Conservation (phyloP, 2,329 filamentous ascomycete species). For the Hypoxylon sp. region DNA sequence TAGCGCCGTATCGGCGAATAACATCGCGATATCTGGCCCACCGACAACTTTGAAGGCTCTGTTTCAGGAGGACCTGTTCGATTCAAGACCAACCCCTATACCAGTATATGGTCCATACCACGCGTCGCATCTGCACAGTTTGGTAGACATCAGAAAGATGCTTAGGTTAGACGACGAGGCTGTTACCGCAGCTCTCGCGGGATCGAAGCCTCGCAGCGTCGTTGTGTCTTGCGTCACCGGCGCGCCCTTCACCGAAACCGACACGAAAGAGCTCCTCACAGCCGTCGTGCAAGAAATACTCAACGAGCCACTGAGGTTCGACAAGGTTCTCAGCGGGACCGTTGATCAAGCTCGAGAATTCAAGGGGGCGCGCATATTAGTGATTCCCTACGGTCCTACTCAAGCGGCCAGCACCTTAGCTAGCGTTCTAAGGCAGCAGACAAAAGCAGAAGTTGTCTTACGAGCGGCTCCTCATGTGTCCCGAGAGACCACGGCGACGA, state of each 20-base stretch:
- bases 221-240: conserved; percentile 62
- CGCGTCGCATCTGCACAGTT: conserved; percentile 60
- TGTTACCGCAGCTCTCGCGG: conserved; percentile 50
- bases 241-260: conserved; percentile 50
- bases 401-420: conserved; percentile 57
- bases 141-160: conserved; percentile 54
- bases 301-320: conserved; percentile 57
- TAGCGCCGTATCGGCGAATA: conserved; percentile 59
- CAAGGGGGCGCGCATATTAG: conserved; percentile 51
- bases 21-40: conserved; percentile 63
- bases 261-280: conserved; percentile 53
- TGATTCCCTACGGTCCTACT: conserved; percentile 60
- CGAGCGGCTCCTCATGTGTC: conserved; percentile 49
- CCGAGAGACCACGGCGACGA: conserved; percentile 46
- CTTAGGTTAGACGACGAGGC: conserved; percentile 53
- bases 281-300: conserved; percentile 58
- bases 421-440: conserved; percentile 52
- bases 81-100: conserved; percentile 55
- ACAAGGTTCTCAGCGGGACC: conserved; percentile 58
- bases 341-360: conserved; percentile 53
- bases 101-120: conserved; percentile 66
- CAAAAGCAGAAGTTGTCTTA: conserved; percentile 53
- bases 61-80: conserved; percentile 50
- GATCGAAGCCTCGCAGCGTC: conserved; percentile 54
- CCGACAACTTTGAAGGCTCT: conserved; percentile 57